A percentile compares a stretch with the other conserved stretches of the same genome.
Conservation (phyloP, 495 filamentous ascomycete genomes). For the Trichoderma virens region DNA sequence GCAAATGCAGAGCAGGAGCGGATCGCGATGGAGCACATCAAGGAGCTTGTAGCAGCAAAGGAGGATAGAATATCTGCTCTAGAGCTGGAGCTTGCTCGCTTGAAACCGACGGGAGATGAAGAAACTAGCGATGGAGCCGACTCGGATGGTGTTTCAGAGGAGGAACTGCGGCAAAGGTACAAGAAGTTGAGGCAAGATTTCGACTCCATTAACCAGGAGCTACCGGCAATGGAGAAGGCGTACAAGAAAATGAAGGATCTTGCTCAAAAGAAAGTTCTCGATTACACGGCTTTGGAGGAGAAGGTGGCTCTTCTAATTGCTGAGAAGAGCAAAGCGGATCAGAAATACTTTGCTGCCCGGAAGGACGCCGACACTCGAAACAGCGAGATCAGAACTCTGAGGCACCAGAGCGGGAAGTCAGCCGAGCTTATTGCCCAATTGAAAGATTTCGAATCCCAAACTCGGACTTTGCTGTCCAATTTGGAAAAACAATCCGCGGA, state of each 20-base stretch:
- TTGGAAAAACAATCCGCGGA: slow-evolving; percentile 86
- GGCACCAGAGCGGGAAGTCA: slow-evolving; percentile 76
- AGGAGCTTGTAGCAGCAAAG: slow-evolving; percentile 68
- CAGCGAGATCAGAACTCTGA: slow-evolving; percentile 65
- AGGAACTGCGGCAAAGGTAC: slow-evolving; percentile 68
- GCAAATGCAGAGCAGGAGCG: slow-evolving; percentile 69
- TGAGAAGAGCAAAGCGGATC: slow-evolving; percentile 92
- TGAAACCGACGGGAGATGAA: slow-evolving; percentile 45
- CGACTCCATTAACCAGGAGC: slow-evolving; percentile 73
- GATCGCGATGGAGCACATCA: slow-evolving; percentile 56
- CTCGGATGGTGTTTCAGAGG: slow-evolving; percentile 46
- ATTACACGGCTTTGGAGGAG: slow-evolving; percentile 68
- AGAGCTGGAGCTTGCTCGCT: slow-evolving; percentile 70
- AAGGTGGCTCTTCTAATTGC: slow-evolving; percentile 63
- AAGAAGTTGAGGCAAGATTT: slow-evolving; percentile 68
- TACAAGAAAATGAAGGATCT: slow-evolving; percentile 78
- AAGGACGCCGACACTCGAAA: slow-evolving; percentile 82
- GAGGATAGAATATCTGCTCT: slow-evolving; percentile 68
- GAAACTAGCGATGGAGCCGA: slow-evolving; percentile 36
- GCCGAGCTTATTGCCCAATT: slow-evolving; percentile 88
- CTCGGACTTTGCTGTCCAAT: slow-evolving; percentile 55
- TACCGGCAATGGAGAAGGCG: slow-evolving; percentile 76
- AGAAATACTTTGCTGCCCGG: slow-evolving; percentile 94
- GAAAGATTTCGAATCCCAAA: slow-evolving; percentile 75
- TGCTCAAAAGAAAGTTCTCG: slow-evolving; percentile 78